Evolutionary conservation across 2,329 filamentous ascomycete genomes (phyloP).

Genomic region (Pestalotiopsis sp.): DNA sequence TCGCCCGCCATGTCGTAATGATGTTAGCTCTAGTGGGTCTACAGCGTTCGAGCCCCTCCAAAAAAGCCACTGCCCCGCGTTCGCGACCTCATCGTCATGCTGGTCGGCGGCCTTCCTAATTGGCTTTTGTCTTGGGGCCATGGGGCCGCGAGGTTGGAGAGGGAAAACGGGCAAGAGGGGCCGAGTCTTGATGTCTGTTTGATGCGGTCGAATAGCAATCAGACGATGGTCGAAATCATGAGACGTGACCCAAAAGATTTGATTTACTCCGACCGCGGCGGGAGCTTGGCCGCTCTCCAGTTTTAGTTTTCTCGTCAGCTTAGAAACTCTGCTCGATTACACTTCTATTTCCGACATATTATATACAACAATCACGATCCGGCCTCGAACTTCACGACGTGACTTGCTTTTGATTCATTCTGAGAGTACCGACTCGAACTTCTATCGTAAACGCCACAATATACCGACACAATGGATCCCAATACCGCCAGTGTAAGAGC

Average conservation of each 20-base stretch:
- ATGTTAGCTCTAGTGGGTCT: slow-evolving; percentile 11
- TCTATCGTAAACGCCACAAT: background rate
- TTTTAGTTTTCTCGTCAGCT: background rate
- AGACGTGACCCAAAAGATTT: background rate
- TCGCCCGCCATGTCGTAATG: slow-evolving; percentile 9
- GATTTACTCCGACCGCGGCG: slow-evolving; percentile 4
- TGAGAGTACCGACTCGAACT: background rate
- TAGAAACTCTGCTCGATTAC: background rate
- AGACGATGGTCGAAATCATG: background rate
- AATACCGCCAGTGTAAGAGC: slow-evolving; percentile 27
- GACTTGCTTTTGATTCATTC: background rate
- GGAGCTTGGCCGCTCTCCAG: background rate
- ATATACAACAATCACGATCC: background rate
- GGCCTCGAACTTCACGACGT: background rate
- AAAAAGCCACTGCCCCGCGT: slow-evolving; percentile 7
- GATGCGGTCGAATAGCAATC: slow-evolving; percentile 3
- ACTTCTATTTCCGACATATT: background rate
- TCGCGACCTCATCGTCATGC: slow-evolving; percentile 7
- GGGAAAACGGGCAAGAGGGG: background rate
- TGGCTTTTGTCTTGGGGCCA: background rate
- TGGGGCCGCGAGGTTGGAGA: background rate
- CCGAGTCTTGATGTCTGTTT: background rate
- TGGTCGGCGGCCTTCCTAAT: slow-evolving; percentile 9
- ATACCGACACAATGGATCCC: slow-evolving; percentile 23
- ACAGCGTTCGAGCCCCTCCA: background rate